These are phyloP conservation scores for Lachancea kluyveri DNA, from an alignment of 805 yeast genomes.

Conservation along the genomic window DNA sequence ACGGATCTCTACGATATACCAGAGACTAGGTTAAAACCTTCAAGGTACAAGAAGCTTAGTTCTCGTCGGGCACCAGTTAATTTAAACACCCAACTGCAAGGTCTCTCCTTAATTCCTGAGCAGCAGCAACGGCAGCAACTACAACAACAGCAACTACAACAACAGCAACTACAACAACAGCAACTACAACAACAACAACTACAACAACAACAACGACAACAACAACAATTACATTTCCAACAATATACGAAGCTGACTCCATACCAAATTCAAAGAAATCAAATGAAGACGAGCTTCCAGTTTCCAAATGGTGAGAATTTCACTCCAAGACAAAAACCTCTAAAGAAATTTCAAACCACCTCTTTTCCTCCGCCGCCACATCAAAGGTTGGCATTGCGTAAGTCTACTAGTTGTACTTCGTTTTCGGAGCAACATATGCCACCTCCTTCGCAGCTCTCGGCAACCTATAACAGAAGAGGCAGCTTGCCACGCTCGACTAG, in stretches of 20 bases:
- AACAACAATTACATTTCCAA: too few relatives aligned
- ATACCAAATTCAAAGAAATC: conserved; percentile 25
- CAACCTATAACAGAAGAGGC: background rate
- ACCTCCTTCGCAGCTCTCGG: background rate
- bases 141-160: background rate
- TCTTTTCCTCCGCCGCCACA: conserved; percentile 1
- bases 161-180: background rate
- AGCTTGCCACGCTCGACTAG: conserved; percentile 3
- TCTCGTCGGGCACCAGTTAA: conserved; percentile 4
- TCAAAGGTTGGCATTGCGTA: conserved; percentile 1
- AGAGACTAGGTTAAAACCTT: conserved; percentile 5
- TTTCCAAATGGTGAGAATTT: conserved; percentile 31
- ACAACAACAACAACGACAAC: background rate
- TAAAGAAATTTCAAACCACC: background rate
- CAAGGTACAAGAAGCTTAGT: conserved; percentile 5
- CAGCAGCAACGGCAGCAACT: conserved; percentile 4
- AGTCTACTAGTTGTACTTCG: conserved; percentile 6
- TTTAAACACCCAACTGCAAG: conserved; percentile 1
- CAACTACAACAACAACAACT: background rate
- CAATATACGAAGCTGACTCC: conserved; percentile 20
- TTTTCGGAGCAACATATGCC: background rate
- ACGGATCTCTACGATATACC: conserved; percentile 20
- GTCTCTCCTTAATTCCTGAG: conserved; percentile 8
- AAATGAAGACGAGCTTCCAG: conserved; percentile 24
- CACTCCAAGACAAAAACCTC: conserved; percentile 20